Percentiles rank a stretch among this genome's conserved stretches.
phyloP scores from a whole-genome alignment of 2,329 filamentous ascomycete genomes.

The Phyllosticta citriasiana region DNA sequence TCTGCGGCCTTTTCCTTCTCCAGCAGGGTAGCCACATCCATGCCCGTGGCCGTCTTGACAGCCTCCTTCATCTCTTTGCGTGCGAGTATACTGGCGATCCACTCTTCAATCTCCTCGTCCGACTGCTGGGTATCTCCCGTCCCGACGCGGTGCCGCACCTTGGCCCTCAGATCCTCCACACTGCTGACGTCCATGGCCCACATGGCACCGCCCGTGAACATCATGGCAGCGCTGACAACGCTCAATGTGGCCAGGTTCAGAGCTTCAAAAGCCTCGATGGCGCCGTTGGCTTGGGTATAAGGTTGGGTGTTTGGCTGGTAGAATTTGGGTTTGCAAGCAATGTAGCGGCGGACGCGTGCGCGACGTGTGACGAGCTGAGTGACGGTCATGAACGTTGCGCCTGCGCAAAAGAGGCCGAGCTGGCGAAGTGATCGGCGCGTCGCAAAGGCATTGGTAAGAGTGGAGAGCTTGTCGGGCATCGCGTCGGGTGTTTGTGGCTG shows the following conservation, averaged over 20 bases:
- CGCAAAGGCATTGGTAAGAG: constrained; percentile 19
- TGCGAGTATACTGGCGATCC: constrained; percentile 39
- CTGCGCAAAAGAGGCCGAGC: constrained; percentile 61
- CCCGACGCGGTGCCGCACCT: constrained; percentile 39
- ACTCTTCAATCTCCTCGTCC: constrained; percentile 45
- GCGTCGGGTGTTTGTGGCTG: constrained; percentile 11
- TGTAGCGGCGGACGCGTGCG: constrained; percentile 53
- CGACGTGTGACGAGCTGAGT: constrained; percentile 56
- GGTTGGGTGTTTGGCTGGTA: constrained; percentile 51
- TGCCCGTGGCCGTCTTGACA: constrained; percentile 18
- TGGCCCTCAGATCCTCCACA: constrained; percentile 46
- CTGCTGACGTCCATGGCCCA: constrained; percentile 65
- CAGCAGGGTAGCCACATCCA: constrained; percentile 5
- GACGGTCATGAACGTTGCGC: constrained; percentile 63
- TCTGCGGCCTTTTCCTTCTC: constrained; percentile 2
- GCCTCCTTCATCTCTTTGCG: constrained; percentile 36
- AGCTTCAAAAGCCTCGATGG: constrained; percentile 69
- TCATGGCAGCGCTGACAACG: constrained; percentile 63
- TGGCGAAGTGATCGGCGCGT: constrained; percentile 49
- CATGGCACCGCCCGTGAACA: constrained; percentile 61
- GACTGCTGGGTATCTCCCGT: constrained; percentile 39
- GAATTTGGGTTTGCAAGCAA: constrained; percentile 57
- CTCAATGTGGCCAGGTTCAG: constrained; percentile 82
- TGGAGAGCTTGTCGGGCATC: constrained; percentile 6
- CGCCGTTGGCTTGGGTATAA: constrained; percentile 47